Base-by-base conservation (phyloP, 805 yeast genomes). In the Wickerhamiella spandovensis region DNA sequence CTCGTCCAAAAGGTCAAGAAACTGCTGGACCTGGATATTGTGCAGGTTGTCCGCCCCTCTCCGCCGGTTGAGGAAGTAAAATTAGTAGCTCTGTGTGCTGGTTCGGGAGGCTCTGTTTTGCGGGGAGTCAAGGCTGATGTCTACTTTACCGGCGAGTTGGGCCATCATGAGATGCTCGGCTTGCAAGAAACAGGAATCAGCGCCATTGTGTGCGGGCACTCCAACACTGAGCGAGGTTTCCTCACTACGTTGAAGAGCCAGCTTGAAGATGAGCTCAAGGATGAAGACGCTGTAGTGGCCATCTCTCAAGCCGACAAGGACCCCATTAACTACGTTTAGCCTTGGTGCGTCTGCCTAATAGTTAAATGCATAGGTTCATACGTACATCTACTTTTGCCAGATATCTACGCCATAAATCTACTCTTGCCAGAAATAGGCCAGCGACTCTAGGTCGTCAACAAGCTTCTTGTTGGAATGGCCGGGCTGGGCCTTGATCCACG, bases 161-260 rank as follows among this genome's bases (percentile, higher is more conserved):
- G 95, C 22, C 99, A 92, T 60, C 99, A 92, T 62, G 97, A 92
- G 64, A 82, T 84, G 9, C 72, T 92, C 39, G 76, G 66, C 51
- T 72, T 81, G 55, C 77, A 73, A 46, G 97, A 90, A 58, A 59
- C 69, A 15, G 95, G 95, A 0, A 71, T 78, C 17, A 70, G 78
- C 9, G 86, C 88, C 2, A 72, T 92, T 45, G 76, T 79, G 2
- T 84, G 95, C 59, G 90, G 90, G 59, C 98, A 92, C 61, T 77
- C 95, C 18, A 90, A 90, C 63, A 86, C 96, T 0, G 98, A 92
- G 66, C 72, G 98, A 51, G 95, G 95, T 0, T 92, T 81, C 61
- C 68, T 92, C 54, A 44, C 60, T 22, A 72, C 67, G 1, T 70
- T 85, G 57, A 72, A 75, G 63, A 52, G 63, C 22, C 80, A 77